phyloP scores from a whole-genome alignment of 352 stramenopile genomes.

The Phytophthora palmivora region DNA sequence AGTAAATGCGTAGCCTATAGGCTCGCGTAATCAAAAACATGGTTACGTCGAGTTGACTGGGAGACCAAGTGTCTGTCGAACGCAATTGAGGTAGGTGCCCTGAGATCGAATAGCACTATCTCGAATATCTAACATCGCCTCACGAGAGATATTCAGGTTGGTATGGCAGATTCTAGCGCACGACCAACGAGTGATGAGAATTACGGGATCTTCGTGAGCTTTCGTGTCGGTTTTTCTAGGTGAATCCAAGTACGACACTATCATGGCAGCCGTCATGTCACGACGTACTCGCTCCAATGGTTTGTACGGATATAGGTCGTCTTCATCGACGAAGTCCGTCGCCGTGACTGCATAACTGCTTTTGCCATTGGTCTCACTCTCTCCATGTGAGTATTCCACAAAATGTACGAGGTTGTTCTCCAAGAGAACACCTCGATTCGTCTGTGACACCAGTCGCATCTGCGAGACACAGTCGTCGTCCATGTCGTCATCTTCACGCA shows the following conservation, averaged over 20 bases:
- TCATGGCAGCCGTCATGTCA: slow-evolving; percentile 42
- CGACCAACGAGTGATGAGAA: slow-evolving; percentile 38
- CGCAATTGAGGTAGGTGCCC: slow-evolving; percentile 35
- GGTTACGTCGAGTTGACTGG: slow-evolving; percentile 11
- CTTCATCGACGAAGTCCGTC: slow-evolving; percentile 53
- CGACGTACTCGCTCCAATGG: slow-evolving; percentile 45
- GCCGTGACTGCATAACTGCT: slow-evolving; percentile 41
- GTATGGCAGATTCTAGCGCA: slow-evolving; percentile 33
- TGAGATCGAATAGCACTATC: slow-evolving; percentile 28
- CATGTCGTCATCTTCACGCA: slow-evolving; percentile 72
- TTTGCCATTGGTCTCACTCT: slow-evolving; percentile 18
- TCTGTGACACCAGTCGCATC: slow-evolving; percentile 52
- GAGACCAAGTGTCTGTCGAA: slow-evolving; percentile 34
- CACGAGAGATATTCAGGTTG: slow-evolving; percentile 26
- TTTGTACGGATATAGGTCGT: slow-evolving; percentile 56
- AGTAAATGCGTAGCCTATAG: neutral
- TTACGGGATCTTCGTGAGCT: slow-evolving; percentile 15
- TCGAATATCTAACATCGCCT: slow-evolving; percentile 23
- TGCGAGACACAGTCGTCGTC: slow-evolving; percentile 47
- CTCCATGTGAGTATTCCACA: slow-evolving; percentile 23
- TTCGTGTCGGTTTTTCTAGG: slow-evolving; percentile 2
- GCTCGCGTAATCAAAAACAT: slow-evolving; percentile 13
- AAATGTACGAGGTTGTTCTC: slow-evolving; percentile 49
- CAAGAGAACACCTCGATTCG: slow-evolving; percentile 30
- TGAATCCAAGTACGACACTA: slow-evolving; percentile 28